Base-by-base conservation (phyloP, 2,329 filamentous ascomycete species). In the Dothistroma septosporum region DNA sequence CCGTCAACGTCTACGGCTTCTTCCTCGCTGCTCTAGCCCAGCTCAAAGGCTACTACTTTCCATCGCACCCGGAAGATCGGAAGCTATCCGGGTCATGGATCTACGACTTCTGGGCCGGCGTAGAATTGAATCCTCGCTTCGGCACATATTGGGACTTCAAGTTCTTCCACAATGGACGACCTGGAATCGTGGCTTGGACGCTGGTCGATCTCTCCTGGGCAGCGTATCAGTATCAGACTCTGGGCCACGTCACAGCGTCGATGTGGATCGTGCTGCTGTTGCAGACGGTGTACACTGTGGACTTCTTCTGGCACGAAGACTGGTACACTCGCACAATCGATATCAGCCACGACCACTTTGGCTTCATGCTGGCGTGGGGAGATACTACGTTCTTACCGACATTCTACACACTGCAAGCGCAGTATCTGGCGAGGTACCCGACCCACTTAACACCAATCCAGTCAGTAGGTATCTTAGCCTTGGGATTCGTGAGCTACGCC, bases 291-390 rank as follows among this genome's bases (percentile, higher is more conserved):
- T 97, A 97, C 76, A 85, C 91, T 8, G 78, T 96, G 37, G 93
- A 97, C 73, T 86, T 86, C 11, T 85, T 91, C 66, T 92, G 87
- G 80, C 93, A 93, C 83, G 92, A 97, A 54, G 93, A 97, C 78
- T 97, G 92, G 92, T 82, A 93, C 66, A 92, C 96, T 84, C 54
- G 65, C 21, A 67, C 65, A 1, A 62, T 67, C 55, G 65, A 67
- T 59, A 67, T 67, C 56, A 59, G 55, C 59, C 65, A 67, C 58
- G 65, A 67, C 19, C 65, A 67, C 24, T 67, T 67, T 48, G 65
- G 65, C n/a, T 65, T 67, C 55, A 65, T 65, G 63, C 58, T 67
- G 2, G 63, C 65, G 5, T 67, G 65, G 65, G 65, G 65, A 35
- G 63, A 65, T 28, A 63, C 63, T 19, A 67, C 61, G 19, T 67